Evolutionary conservation across 179 eudicot species (phyloP), one percentile per base, ranked within the genome.

Genomic region (Drosera spatulata): DNA sequence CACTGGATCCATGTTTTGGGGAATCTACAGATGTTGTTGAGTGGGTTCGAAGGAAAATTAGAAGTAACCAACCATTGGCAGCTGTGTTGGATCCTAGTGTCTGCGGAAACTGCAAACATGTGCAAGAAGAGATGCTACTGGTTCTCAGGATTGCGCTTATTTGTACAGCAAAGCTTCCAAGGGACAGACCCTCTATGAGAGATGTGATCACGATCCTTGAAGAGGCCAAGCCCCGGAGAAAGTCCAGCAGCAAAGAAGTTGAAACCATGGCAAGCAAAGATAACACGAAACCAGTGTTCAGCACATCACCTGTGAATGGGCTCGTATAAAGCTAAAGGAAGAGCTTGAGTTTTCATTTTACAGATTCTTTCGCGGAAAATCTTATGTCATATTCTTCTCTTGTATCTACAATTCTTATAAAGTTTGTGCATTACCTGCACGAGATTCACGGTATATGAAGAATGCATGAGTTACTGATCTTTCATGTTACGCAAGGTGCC

Each of bases 121-220:
- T 89, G 43, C 84, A 79, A 74, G 96, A 93, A 71, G 99, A 93
- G 75, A 84, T 93, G 99, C 42, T 83, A 4, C 58, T 93, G 64
- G 95, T 84, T 41, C 79, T 93, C 7, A 75, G 85, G 41, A 75
- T 93, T 59, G 99, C 99, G 7, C 70, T 93, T 44, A 79, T 86
- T 42, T 88, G 96, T 71, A 93, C 96, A 4, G 86, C 88, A 41
- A 93, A 89, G 72, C 75, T 62, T 53, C 93, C 99, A 40, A 93
- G 77, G 73, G 99, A 93, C 59, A 76, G 99, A 53, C 99, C 99
- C 7, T 84, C 95, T 13, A 93, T 93, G 99, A 86, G 96, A 63
- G 96, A 89, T 59, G 88, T 93, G 62, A 60, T 86, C 59, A 84
- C 96, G 10, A 88, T 93, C 93, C 93, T 93, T 0, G 95, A 78